phyloP scores from a whole-genome alignment of 2,329 filamentous ascomycete genomes.

The Cyphellophora europaea region DNA sequence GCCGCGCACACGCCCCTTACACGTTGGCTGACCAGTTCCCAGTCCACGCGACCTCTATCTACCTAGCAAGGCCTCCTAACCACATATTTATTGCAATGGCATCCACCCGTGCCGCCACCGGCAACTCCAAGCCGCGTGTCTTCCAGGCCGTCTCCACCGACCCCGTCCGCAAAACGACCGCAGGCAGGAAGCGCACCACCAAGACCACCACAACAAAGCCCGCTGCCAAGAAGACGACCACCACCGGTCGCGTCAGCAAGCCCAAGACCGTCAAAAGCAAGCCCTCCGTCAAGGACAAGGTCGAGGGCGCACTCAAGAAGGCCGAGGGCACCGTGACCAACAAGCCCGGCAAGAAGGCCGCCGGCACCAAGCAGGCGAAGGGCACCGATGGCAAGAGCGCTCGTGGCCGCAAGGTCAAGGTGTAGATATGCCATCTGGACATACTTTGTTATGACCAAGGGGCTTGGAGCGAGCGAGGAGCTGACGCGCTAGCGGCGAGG shows the following conservation, averaged over 20 bases:
- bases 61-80: neutral
- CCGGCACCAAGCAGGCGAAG: slow-evolving; percentile 29
- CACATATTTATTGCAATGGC: slow-evolving; percentile 16
- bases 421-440: neutral
- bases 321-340: slow-evolving; percentile 14
- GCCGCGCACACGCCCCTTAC: neutral
- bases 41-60: neutral
- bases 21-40: neutral
- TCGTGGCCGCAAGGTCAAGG: neutral
- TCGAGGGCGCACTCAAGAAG: slow-evolving; percentile 24
- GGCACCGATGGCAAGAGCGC: slow-evolving; percentile 22
- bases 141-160: slow-evolving; percentile 14
- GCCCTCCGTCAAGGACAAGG: slow-evolving; percentile 22
- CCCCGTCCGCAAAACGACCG: slow-evolving; percentile 14
- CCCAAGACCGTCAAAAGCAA: slow-evolving; percentile 13
- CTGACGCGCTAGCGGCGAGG: too few relatives aligned
- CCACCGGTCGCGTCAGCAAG: slow-evolving; percentile 14
- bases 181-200: slow-evolving; percentile 10
- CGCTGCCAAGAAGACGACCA: slow-evolving; percentile 10
- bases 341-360: slow-evolving; percentile 31
- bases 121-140: slow-evolving; percentile 20
- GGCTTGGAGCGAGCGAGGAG: too few relatives aligned
- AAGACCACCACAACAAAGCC: slow-evolving; percentile 6
- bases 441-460: too few relatives aligned
- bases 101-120: slow-evolving; percentile 21